Conservation (phyloP, 768 basidiomycete genomes). For the Boletus subcaerulescens region DNA sequence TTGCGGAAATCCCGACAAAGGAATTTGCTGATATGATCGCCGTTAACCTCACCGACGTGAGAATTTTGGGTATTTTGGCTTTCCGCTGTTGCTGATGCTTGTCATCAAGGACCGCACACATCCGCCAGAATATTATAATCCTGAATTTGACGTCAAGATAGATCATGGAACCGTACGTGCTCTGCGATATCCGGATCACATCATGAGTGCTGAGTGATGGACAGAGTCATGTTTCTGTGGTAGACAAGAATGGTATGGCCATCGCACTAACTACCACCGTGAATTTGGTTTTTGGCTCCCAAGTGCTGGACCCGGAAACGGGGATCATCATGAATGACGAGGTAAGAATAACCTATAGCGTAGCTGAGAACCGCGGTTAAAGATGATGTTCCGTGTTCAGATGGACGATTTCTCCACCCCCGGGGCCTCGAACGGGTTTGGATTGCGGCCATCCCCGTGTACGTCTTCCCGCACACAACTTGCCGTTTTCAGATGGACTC, state of each 20-base stretch:
- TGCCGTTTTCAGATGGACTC: not conserved
- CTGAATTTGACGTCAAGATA: slow-evolving; percentile 68
- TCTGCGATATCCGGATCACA: not conserved
- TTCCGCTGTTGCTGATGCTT: slow-evolving; percentile 7
- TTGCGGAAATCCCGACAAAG: slow-evolving; percentile 67
- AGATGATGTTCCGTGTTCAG: slow-evolving; percentile 26
- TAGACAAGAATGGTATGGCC: slow-evolving; percentile 85
- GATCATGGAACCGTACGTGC: slow-evolving; percentile 77
- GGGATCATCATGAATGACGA: slow-evolving; percentile 91
- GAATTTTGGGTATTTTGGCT: slow-evolving; percentile 23
- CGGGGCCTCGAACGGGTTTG: slow-evolving; percentile 79
- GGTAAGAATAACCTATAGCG: slow-evolving; percentile 31
- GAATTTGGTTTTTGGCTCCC: slow-evolving; percentile 87
- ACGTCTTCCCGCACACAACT: slow-evolving; percentile 17
- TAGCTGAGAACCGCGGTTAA: not conserved
- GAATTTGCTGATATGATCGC: slow-evolving; percentile 59
- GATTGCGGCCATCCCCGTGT: slow-evolving; percentile 81
- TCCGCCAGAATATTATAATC: slow-evolving; percentile 76
- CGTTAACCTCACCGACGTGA: slow-evolving; percentile 78
- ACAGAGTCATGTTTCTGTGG: slow-evolving; percentile 80
- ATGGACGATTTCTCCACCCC: slow-evolving; percentile 95
- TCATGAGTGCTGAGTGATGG: slow-evolving; percentile 4
- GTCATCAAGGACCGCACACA: slow-evolving; percentile 72
- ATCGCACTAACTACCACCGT: slow-evolving; percentile 86
- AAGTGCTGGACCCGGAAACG: slow-evolving; percentile 80